Percentiles rank a stretch among this genome's conserved stretches.
Conservation (phyloP, 306 rosid species). For the Dryas drummondii region DNA sequence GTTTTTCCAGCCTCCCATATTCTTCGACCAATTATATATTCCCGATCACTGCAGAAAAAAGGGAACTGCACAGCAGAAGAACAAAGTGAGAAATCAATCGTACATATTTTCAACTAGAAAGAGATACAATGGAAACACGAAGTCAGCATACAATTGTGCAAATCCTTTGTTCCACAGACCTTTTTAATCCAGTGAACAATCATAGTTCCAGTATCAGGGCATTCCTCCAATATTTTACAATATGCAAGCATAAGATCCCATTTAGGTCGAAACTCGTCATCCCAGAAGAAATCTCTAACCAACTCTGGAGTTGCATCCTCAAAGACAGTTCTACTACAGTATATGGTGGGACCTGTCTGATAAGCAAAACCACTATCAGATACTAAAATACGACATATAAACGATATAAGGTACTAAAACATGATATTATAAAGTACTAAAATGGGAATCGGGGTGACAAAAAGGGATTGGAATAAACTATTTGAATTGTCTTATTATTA, state of each 20-base stretch:
- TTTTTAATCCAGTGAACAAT: slow-evolving; percentile 95
- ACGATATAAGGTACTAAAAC: slow-evolving; percentile 9
- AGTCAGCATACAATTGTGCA: background rate
- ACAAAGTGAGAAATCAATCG: slow-evolving; percentile 31
- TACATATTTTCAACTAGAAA: slow-evolving; percentile 16
- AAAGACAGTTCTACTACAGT: slow-evolving; percentile 85
- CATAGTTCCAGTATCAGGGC: slow-evolving; percentile 69
- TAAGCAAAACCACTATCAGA: slow-evolving; percentile 39
- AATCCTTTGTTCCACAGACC: slow-evolving; percentile 48
- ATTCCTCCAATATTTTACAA: slow-evolving; percentile 80
- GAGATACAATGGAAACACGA: background rate
- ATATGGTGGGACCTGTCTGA: slow-evolving; percentile 83
- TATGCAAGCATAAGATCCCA: slow-evolving; percentile 92
- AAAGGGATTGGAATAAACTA: background rate
- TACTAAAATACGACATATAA: background rate
- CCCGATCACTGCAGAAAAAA: slow-evolving; percentile 98
- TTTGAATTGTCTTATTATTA: background rate
- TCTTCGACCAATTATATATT: slow-evolving; percentile 91
- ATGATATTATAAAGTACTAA: background rate
- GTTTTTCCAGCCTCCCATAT: slow-evolving; percentile 94
- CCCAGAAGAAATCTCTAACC: slow-evolving; percentile 99
- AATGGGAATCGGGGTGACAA: background rate
- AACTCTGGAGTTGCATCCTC: slow-evolving; percentile 93
- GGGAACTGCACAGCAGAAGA: slow-evolving; percentile 68
- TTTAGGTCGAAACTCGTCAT: slow-evolving; percentile 91